A percentile compares a stretch with the other conserved stretches of the same genome.
These are phyloP conservation scores for Yamadazyma laniorum DNA, from an alignment of 805 yeast species.

Conservation along the genomic window DNA sequence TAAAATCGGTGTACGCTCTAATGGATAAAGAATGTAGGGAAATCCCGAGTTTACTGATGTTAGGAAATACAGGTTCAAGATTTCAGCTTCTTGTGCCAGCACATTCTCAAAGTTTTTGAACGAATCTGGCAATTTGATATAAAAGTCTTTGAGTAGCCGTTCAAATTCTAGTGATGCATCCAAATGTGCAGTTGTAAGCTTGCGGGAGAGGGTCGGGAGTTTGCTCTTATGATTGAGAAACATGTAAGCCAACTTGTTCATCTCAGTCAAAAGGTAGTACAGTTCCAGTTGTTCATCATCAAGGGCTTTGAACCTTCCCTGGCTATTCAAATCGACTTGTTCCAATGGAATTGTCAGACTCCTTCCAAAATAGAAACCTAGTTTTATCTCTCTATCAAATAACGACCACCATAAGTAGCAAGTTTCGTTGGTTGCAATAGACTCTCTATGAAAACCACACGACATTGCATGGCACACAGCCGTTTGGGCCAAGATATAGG, in stretches of 20 bases:
- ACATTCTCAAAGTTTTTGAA: neutral
- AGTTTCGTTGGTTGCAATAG: conserved; percentile 8
- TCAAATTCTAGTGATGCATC: conserved; percentile 3
- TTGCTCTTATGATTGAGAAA: conserved; percentile 5
- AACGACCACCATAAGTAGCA: conserved; percentile 11
- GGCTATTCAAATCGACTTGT: conserved; percentile 6
- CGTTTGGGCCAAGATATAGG: conserved; percentile 10
- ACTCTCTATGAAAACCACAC: conserved; percentile 11
- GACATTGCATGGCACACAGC: conserved; percentile 13
- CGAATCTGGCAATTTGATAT: neutral
- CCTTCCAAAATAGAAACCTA: conserved; percentile 11
- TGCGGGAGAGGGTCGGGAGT: conserved; percentile 5
- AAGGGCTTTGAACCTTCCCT: conserved; percentile 4
- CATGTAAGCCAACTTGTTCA: conserved; percentile 9
- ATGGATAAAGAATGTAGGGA: conserved; percentile 5
- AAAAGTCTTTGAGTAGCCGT: neutral
- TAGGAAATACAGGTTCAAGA: conserved; percentile 3
- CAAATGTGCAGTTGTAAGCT: conserved; percentile 5
- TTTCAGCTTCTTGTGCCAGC: conserved; percentile 1
- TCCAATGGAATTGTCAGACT: conserved; percentile 9
- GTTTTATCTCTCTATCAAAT: conserved; percentile 10
- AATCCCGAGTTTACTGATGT: neutral
- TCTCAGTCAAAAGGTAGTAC: conserved; percentile 6
- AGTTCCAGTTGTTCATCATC: conserved; percentile 1
- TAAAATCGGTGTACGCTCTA: neutral